Conservation (phyloP, 2,329 filamentous ascomycete genomes). For the Cytospora leucostoma region DNA sequence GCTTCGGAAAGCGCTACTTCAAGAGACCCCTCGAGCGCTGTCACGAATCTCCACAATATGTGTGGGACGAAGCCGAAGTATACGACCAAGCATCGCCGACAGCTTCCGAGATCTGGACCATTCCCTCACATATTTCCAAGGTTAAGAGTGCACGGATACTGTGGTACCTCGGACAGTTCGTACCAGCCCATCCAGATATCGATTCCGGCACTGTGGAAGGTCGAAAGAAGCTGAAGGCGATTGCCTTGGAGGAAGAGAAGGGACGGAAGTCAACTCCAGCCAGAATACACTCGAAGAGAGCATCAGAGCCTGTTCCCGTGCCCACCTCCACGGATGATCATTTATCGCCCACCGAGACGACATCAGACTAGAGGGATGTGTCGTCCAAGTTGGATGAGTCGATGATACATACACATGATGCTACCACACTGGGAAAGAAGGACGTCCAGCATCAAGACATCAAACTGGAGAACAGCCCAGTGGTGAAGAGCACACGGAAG, state of each 20-base stretch:
- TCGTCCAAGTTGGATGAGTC: not conserved
- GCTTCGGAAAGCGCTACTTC: not conserved
- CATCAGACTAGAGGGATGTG: not conserved
- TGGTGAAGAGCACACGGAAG: not conserved
- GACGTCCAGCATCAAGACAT: not conserved
- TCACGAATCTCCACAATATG: not conserved
- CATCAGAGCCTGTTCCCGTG: not conserved
- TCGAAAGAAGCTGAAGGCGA: not conserved
- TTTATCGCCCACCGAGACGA: not conserved
- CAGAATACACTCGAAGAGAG: not conserved
- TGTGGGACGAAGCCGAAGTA: not conserved
- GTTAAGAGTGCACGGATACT: slow-evolving; percentile 5
- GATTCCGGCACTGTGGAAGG: not conserved
- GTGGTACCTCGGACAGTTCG: not conserved
- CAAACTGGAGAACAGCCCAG: not conserved
- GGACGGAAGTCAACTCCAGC: not conserved
- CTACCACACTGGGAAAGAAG: not conserved
- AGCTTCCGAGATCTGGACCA: not conserved
- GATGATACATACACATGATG: not conserved
- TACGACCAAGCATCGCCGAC: not conserved
- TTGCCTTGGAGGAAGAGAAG: slow-evolving; percentile 1
- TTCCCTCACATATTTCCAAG: slow-evolving; percentile 6
- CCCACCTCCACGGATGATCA: not conserved
- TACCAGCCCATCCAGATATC: not conserved
- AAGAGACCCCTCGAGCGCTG: no score